Percentiles rank a stretch among this genome's conserved stretches.
Conservation (phyloP, 805 yeast genomes). For the Metschnikowia santaceciliae region DNA sequence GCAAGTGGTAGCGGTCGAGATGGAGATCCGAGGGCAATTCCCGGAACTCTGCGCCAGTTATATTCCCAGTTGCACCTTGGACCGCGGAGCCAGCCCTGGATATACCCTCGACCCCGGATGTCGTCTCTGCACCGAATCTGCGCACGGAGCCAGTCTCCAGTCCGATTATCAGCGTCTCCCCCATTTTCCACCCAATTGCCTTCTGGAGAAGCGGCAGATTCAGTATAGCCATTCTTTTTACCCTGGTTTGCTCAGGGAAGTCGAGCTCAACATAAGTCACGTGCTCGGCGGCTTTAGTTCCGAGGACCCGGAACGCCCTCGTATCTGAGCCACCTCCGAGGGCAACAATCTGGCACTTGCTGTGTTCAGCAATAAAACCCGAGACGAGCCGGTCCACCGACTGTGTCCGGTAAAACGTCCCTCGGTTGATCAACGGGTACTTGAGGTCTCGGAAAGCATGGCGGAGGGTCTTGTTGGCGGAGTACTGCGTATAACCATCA, state of each 20-base stretch:
- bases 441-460: conserved; percentile 41
- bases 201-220: conserved; percentile 24
- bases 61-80: no score
- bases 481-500: conserved; percentile 34
- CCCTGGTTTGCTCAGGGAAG: conserved; percentile 49
- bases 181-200: conserved; percentile 19
- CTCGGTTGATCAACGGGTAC: conserved; percentile 65
- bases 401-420: conserved; percentile 60
- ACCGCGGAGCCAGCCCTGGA: background rate
- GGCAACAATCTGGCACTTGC: conserved; percentile 52
- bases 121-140: background rate
- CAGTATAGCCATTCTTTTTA: conserved; percentile 49
- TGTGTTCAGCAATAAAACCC: conserved; percentile 33
- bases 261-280: conserved; percentile 59
- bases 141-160: background rate
- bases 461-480: conserved; percentile 39
- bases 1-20: conserved; percentile 45
- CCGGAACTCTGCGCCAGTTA: conserved; percentile 20
- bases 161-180: conserved; percentile 9
- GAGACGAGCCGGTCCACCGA: conserved; percentile 47
- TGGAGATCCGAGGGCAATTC: conserved; percentile 27
- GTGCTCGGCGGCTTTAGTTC: conserved; percentile 11
- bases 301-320: conserved; percentile 50
- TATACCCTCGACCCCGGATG: conserved; percentile 7
- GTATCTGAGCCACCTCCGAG: conserved; percentile 85